These are phyloP conservation scores for Arthrinium phaeospermum DNA, from an alignment of 2,329 filamentous ascomycete genomes.

Conservation along the genomic window DNA sequence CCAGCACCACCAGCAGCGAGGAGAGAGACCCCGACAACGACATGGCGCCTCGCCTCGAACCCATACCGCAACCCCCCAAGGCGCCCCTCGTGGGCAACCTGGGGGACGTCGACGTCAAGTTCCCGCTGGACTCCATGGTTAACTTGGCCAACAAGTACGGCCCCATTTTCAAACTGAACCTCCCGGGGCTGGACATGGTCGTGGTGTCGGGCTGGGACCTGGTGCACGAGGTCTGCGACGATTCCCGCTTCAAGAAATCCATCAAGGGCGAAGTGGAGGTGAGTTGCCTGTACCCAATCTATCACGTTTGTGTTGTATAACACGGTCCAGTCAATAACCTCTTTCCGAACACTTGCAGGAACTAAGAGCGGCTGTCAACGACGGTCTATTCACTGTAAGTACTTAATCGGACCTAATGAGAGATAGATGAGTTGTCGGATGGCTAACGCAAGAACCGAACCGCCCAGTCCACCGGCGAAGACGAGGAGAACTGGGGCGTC, in stretches of 20 bases:
- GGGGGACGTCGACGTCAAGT: not conserved
- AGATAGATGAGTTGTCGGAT: not conserved
- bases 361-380: conserved; percentile 51
- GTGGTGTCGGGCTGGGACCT: conserved; percentile 51
- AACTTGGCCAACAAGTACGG: conserved; percentile 7
- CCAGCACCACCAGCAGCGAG: not conserved
- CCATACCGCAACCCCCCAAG: not conserved
- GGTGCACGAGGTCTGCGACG: conserved; percentile 53
- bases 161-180: conserved; percentile 15
- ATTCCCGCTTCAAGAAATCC: conserved; percentile 54
- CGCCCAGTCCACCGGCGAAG: not conserved
- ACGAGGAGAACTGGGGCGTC: conserved; percentile 63
- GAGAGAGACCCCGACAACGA: not conserved
- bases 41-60: not conserved
- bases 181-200: conserved; percentile 34
- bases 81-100: not conserved
- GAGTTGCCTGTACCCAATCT: not conserved
- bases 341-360: conserved; percentile 30
- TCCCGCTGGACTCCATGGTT: not conserved
- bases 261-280: conserved; percentile 38
- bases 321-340: not conserved
- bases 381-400: conserved; percentile 55
- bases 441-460: not conserved
- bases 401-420: not conserved
- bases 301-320: no score